These are phyloP conservation scores for Limtongia smithiae DNA, from an alignment of 805 yeast species.

Conservation along the genomic window DNA sequence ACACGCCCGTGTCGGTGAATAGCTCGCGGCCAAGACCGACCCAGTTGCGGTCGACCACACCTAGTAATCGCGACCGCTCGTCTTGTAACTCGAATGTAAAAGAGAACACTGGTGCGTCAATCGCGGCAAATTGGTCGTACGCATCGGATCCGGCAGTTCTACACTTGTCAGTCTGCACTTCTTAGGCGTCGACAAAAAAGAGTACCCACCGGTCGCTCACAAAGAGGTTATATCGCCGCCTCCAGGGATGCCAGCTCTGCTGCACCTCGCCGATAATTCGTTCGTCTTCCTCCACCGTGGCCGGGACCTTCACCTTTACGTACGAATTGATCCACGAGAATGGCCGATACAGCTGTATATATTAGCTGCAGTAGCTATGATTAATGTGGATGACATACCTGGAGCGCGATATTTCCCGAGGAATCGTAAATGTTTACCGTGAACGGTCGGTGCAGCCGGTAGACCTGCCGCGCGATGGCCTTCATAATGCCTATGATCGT, in stretches of 20 bases:
- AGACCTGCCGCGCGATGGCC: constrained; percentile 75
- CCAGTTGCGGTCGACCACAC: constrained; percentile 87
- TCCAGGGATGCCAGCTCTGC: constrained; percentile 94
- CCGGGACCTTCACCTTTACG: constrained; percentile 64
- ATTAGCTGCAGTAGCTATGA: neutral
- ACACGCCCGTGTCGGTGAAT: constrained; percentile 92
- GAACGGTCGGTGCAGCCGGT: constrained; percentile 78
- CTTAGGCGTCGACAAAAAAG: too few species aligned
- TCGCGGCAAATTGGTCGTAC: constrained; percentile 76
- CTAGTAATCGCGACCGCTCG: constrained; percentile 56
- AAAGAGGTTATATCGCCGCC: constrained; percentile 81
- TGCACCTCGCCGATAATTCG: constrained; percentile 74
- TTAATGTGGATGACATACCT: too few species aligned
- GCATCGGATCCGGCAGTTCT: neutral
- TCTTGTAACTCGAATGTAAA: constrained; percentile 79
- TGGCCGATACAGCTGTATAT: constrained; percentile 59
- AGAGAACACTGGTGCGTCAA: constrained; percentile 82
- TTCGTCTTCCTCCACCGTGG: constrained; percentile 42
- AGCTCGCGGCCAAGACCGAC: constrained; percentile 90
- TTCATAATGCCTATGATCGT: constrained; percentile 42
- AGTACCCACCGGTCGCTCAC: constrained; percentile 25
- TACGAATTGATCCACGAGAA: constrained; percentile 87
- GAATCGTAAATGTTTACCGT: constrained; percentile 39
- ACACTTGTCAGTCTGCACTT: neutral
- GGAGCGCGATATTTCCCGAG: constrained; percentile 38